Conservation (phyloP, 2,329 filamentous ascomycete species). For the Penicillium sp. region DNA sequence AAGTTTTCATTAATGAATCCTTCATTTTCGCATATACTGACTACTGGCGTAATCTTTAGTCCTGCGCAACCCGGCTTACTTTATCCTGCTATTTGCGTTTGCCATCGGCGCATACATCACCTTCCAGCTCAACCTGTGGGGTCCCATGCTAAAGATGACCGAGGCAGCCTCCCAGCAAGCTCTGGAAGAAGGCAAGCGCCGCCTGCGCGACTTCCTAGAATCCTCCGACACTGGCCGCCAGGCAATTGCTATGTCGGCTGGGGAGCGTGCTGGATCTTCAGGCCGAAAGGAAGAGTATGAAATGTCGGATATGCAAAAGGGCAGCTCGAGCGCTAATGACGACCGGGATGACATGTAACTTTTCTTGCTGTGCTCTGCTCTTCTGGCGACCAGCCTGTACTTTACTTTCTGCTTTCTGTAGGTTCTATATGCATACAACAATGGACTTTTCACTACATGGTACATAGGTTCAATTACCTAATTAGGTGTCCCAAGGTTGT, state of each 20-base stretch:
- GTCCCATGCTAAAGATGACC: constrained; percentile 91
- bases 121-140: constrained; percentile 91
- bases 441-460: not conserved
- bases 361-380: constrained; percentile 8
- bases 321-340: constrained; percentile 23
- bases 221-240: constrained; percentile 80
- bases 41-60: constrained; percentile 54
- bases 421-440: constrained; percentile 8
- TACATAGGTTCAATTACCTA: too few relatives aligned
- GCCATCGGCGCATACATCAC: constrained; percentile 80
- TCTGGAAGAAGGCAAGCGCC: constrained; percentile 86
- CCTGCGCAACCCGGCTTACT: constrained; percentile 88
- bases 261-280: constrained; percentile 33
- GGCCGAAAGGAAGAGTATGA: constrained; percentile 55
- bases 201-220: constrained; percentile 84
- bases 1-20: constrained; percentile 42
- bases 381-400: constrained; percentile 13
- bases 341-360: constrained; percentile 39
- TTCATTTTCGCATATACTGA: constrained; percentile 7
- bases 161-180: constrained; percentile 86
- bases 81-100: constrained; percentile 78
- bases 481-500: too few relatives aligned
- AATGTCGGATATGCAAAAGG: constrained; percentile 46
- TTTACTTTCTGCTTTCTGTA: constrained; percentile 12
- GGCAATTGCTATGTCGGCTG: constrained; percentile 71